Conservation (phyloP, 306 rosid species). For the Erythrophleum fordii region DNA sequence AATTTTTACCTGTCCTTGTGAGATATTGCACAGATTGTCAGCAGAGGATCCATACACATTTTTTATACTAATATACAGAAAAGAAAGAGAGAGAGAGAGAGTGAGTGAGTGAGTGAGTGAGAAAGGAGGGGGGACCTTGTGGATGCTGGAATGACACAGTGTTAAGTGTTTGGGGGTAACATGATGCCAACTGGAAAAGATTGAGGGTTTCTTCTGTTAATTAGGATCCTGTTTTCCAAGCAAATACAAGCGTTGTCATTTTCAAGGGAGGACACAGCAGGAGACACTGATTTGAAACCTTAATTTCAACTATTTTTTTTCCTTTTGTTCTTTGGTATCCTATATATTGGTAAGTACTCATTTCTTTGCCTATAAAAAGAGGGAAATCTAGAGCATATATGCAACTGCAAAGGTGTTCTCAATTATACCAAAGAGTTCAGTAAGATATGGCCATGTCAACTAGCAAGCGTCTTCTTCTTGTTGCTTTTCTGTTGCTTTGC, state of each 20-base stretch:
- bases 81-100: background rate
- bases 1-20: background rate
- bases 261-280: constrained; percentile 43
- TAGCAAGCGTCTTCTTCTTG: constrained; percentile 50
- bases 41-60: too few species aligned
- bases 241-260: constrained; percentile 38
- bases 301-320: constrained; percentile 36
- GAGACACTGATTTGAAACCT: constrained; percentile 53
- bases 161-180: constrained; percentile 20
- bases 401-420: constrained; percentile 28
- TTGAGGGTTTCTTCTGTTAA: background rate
- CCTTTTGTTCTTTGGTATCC: constrained; percentile 13
- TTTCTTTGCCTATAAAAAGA: constrained; percentile 43
- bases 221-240: constrained; percentile 31
- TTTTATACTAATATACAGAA: constrained; percentile 21
- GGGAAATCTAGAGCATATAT: background rate
- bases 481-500: constrained; percentile 60
- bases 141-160: constrained; percentile 12
- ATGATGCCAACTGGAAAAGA: constrained; percentile 20
- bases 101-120: too few species aligned
- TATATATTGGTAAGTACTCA: constrained; percentile 6
- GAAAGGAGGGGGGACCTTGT: too few species aligned
- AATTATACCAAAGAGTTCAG: background rate
- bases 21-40: background rate
- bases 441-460: constrained; percentile 30